phyloP scores from a whole-genome alignment of 345 rosid genomes.

The Gossypium raimondii region DNA sequence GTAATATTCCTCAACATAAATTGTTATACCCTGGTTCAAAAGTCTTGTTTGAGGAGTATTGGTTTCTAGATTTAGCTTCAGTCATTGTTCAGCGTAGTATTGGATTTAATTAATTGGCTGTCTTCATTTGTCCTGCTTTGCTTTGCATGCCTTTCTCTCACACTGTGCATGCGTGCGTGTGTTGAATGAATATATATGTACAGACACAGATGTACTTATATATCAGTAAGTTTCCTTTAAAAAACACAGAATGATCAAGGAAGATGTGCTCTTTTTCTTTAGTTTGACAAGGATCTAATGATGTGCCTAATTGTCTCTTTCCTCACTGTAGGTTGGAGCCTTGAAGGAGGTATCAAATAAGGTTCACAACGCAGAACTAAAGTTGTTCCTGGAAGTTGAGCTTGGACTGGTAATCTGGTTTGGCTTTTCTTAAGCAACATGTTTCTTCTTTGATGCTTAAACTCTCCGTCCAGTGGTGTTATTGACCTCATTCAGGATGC shows the following conservation, averaged over 20 bases:
- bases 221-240: neutral
- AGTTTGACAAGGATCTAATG: neutral
- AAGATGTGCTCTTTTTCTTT: neutral
- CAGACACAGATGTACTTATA: neutral
- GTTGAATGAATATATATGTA: neutral
- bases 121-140: neutral
- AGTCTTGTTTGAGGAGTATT: neutral
- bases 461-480: neutral
- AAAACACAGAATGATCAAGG: neutral
- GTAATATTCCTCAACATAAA: constrained; percentile 33
- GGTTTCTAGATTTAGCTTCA: too few species aligned
- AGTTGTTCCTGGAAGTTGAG: constrained; percentile 67
- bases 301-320: neutral
- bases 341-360: constrained; percentile 58
- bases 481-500: constrained; percentile 6
- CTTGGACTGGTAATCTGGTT: constrained; percentile 47
- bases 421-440: constrained; percentile 11
- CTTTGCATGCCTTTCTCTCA: neutral
- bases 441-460: neutral
- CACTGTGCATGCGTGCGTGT: too few species aligned
- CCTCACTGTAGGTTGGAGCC: constrained; percentile 50
- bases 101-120: neutral
- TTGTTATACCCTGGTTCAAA: neutral
- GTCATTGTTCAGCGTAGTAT: constrained; percentile 2
- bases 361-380: constrained; percentile 53